Conservation (phyloP, 257 asterid species). For the Sherardia arvensis region DNA sequence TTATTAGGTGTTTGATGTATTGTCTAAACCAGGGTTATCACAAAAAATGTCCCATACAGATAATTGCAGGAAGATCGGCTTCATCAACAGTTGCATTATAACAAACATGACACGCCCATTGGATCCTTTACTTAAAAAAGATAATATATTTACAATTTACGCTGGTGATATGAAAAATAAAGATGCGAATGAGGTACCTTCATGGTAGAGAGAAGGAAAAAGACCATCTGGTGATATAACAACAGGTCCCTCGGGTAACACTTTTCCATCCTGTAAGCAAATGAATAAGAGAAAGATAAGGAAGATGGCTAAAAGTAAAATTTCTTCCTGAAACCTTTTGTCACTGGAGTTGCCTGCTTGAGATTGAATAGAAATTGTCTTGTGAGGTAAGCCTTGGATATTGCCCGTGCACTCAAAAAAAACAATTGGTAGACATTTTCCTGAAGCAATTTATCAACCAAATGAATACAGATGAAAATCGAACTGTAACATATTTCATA, state of each 20-base stretch:
- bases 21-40: too few species aligned
- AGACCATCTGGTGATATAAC: slow-evolving; percentile 98
- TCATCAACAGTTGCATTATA: background rate
- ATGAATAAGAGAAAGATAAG: background rate
- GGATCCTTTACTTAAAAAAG: background rate
- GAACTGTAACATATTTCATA: background rate
- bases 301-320: slow-evolving; percentile 1
- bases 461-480: background rate
- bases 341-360: slow-evolving; percentile 54
- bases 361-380: slow-evolving; percentile 74
- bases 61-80: too few species aligned
- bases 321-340: background rate
- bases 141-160: background rate
- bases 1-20: too few species aligned
- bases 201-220: slow-evolving; percentile 91
- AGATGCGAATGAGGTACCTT: slow-evolving; percentile 43
- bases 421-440: slow-evolving; percentile 92
- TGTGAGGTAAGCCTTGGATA: slow-evolving; percentile 80
- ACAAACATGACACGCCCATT: too few species aligned
- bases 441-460: slow-evolving; percentile 36
- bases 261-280: slow-evolving; percentile 67
- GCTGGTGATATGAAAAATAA: slow-evolving; percentile 9
- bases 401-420: slow-evolving; percentile 93
- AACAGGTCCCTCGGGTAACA: slow-evolving; percentile 94
- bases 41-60: too few species aligned